Base-by-base conservation (phyloP, 179 eudicot species). In the Monotropa hypopitys region DNA sequence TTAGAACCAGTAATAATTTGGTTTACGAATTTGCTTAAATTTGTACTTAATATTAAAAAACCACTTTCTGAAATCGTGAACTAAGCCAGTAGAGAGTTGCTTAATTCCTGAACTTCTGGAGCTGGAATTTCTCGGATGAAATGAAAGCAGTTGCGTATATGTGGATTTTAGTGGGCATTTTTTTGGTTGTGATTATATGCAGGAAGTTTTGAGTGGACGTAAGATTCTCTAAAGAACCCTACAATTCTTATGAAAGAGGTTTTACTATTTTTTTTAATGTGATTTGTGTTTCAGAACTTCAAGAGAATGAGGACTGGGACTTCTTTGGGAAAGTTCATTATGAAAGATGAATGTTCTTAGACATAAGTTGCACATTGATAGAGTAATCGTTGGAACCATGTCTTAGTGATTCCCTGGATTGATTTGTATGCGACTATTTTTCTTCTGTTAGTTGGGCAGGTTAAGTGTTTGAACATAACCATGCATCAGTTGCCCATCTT, bases 401-500 rank as follows among this genome's bases (percentile, higher is more conserved):
- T 70, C 54, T 33, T 21, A 16, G 0, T 26, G 28, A 49, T 68
- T 61, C 46, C 49, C 57, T 30, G 42, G 32, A 61, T 61, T 30
- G 38, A 28, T 26, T 61, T 13, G 3, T 61, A 7, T 59, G 10
- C 35, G 35, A 61, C 35, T 12, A 12, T 28, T 28, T 56, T 56
- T 56, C 28, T 56, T 56, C 30, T 56, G 3, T 56, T 56, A 56
- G 30, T n/a, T 56, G 3, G 28, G 28, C 11, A 56, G 35, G 65
- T 59, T 59, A 59, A 42, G 57, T 71, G 56, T 47, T 71, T 28
- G 74, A 47, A 16, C 57, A 15, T 68, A 28, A 61, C 46, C 18
- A 20, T 72, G 38, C 70, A 45, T 6, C n/a, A 54, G 38, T 78
- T 35, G 69, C 61, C 62, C 66, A 53, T 53, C 63, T 35, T 54